Evolutionary conservation across 352 stramenopile species (phyloP), one percentile per base, ranked within the genome.

Genomic region (Phytopythium montanum): DNA sequence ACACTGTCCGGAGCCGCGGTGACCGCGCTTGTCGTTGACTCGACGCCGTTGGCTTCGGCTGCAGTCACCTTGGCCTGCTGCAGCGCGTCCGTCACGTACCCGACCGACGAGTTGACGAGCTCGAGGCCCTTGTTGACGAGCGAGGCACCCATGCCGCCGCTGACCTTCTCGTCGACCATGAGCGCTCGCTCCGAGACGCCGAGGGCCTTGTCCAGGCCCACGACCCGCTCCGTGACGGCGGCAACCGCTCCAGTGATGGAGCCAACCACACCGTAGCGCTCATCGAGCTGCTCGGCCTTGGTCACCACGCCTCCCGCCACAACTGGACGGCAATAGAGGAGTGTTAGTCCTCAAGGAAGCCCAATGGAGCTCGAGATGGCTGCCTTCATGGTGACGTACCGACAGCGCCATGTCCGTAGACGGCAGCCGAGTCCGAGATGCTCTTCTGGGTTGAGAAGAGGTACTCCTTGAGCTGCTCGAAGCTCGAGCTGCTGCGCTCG

Each of bases 101-200:
- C 81, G 21, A 93, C 74, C 34, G 75, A 85, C 54, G 64, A 80
- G 61, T 85, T 78, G 50, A 90, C 77, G n/a, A 93, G 56, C 7
- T 62, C 68, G 12, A 79, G 48, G 28, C 73, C 76, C 52, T 76
- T 81, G 36, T 66, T 74, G 29, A 87, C 56, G 19, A 86, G 68
- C n/a, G 71, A 80, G 8, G 73, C 73, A 42, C 75, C 84, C 5
- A 93, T 67, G 12, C 84, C 84, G 26, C 84, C 84, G 49, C 70
- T 91, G 23, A 93, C 76, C 62, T 88, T 88, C 60, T 79, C 78
- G 61, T 93, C 84, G 51, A 93, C 66, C 44, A 79, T 79, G 41
- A 76, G 65, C 23, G 79, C 81, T 7, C 70, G 87, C n/a, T 85
- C 74, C 26, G 79, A 87, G 41, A 93, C 76, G 29, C 78, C 78